Evolutionary conservation across 768 basidiomycete species (phyloP).

Genomic region (Asterophora parasitica): DNA sequence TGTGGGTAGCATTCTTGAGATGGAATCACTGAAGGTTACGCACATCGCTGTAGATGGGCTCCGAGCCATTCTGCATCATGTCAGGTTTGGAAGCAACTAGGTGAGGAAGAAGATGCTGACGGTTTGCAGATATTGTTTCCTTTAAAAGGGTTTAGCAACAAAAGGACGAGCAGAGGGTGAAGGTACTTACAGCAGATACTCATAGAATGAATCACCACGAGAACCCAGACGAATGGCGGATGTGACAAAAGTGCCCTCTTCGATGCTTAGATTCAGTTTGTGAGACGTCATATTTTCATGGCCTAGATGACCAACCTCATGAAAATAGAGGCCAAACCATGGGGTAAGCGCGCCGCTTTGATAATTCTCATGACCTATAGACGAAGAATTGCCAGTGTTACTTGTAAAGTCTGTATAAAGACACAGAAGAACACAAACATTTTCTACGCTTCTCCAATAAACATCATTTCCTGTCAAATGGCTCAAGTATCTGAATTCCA

Average conservation of each 20-base stretch:
- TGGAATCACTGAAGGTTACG: background rate
- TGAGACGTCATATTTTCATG: background rate
- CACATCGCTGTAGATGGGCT: conserved; percentile 73
- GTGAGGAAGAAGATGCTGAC: conserved; percentile 28
- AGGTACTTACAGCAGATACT: conserved; percentile 67
- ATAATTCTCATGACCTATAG: conserved; percentile 62
- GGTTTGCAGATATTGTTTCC: conserved; percentile 82
- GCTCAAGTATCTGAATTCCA: conserved; percentile 88
- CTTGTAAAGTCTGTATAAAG: background rate
- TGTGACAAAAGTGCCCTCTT: conserved; percentile 41
- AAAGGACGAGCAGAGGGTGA: background rate
- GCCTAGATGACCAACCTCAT: conserved; percentile 48
- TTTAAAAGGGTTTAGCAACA: conserved; percentile 17
- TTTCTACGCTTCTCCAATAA: conserved; percentile 82
- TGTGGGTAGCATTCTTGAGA: background rate
- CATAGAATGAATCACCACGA: conserved; percentile 91
- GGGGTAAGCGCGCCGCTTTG: conserved; percentile 52
- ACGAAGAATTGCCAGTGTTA: background rate
- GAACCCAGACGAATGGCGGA: conserved; percentile 87
- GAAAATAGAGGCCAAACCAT: conserved; percentile 82
- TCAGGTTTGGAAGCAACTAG: conserved; percentile 2
- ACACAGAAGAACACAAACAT: conserved; percentile 34
- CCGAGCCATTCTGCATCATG: conserved; percentile 55
- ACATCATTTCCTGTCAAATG: conserved; percentile 67
- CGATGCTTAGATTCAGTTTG: conserved; percentile 23